Evolutionary conservation across 1,139 yeast genomes (phyloP), one percentile per base, ranked within the genome.

Genomic region (Pichia sp.): DNA sequence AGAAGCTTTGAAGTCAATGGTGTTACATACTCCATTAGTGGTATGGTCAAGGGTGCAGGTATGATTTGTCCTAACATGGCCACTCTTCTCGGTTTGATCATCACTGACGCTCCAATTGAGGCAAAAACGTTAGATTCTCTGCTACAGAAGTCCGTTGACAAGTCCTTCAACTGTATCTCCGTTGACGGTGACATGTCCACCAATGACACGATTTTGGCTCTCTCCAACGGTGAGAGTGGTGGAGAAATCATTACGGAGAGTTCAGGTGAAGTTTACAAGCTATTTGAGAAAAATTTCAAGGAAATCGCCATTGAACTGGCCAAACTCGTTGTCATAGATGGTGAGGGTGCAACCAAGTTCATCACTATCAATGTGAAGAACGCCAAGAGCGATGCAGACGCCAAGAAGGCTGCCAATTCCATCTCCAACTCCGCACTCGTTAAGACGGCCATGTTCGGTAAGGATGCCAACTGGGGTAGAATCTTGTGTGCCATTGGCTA

Each of bases 1-100:
- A 74, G 77, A 44, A 51, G 55, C 6, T 13, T 24, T 12, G 58
- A 62, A 17, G 56, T 79, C 38, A 71, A 73, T 36, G 81, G 77
- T 16, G 59, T 60, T 30, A 68, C 71, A 3, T 91, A 91, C 56
- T 67, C 81, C 2, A 67, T 91, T 46, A 95, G 96, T 1, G 98
- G 98, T 23, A 65, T 91, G 44, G 86, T 96, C 25, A 91, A 91
- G 59, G 98, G 98, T 41, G 98, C 98, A 0, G 98, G 98, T 31
- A 91, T 91, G 98, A 91, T 91, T 46, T 88, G 95, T 58, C 98
- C 98, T 18, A 91, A 91, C 55, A 91, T 91, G 98, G 98, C 98
- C 14, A 91, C 98, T 1, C 64, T 91, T 40, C 65, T 91, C 18
- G 97, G 97, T 1, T 82, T 82, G 51, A 75, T 91, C 42, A 95